These are phyloP conservation scores for Pseudophaeomoniella oleicola DNA, from an alignment of 2,329 filamentous ascomycete species.

Conservation along the genomic window DNA sequence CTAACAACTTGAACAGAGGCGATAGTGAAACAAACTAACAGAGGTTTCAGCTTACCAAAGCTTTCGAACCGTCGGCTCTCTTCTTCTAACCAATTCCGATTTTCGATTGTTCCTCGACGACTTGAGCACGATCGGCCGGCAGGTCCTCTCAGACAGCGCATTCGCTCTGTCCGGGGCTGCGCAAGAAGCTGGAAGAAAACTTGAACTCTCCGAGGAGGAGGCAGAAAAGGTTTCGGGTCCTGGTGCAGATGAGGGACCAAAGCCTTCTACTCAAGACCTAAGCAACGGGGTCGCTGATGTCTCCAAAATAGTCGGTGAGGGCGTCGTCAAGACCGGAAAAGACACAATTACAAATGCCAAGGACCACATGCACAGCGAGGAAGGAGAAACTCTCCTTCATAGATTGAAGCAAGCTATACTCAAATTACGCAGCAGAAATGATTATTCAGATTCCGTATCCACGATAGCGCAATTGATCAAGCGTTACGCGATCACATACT, in stretches of 20 bases:
- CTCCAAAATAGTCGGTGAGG: conserved; percentile 22
- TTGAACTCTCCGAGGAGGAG: conserved; percentile 54
- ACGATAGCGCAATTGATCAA: conserved; percentile 61
- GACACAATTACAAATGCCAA: conserved; percentile 56
- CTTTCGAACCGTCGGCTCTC: conserved; percentile 63
- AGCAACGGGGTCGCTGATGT: conserved; percentile 42
- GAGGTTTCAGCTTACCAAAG: conserved; percentile 56
- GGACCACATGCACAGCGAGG: conserved; percentile 57
- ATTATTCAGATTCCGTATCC: conserved; percentile 78
- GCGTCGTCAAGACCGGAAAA: conserved; percentile 24
- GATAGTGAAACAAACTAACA: conserved; percentile 2
- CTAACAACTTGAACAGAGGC: conserved; percentile 2
- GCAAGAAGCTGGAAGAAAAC: conserved; percentile 54
- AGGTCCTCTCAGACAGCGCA: conserved; percentile 78
- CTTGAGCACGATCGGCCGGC: conserved; percentile 59
- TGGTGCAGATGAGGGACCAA: conserved; percentile 24
- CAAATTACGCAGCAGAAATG: conserved; percentile 58
- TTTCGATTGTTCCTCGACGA: conserved; percentile 79
- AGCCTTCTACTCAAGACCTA: conserved; percentile 48
- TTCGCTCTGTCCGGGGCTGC: conserved; percentile 65
- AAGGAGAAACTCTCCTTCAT: conserved; percentile 57
- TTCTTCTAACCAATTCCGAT: conserved; percentile 81
- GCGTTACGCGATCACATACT: conserved; percentile 65
- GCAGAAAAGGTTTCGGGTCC: conserved; percentile 35
- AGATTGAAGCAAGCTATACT: conserved; percentile 63